These are phyloP conservation scores for Rusavskia elegans DNA, from an alignment of 495 filamentous ascomycete genomes.

Conservation along the genomic window DNA sequence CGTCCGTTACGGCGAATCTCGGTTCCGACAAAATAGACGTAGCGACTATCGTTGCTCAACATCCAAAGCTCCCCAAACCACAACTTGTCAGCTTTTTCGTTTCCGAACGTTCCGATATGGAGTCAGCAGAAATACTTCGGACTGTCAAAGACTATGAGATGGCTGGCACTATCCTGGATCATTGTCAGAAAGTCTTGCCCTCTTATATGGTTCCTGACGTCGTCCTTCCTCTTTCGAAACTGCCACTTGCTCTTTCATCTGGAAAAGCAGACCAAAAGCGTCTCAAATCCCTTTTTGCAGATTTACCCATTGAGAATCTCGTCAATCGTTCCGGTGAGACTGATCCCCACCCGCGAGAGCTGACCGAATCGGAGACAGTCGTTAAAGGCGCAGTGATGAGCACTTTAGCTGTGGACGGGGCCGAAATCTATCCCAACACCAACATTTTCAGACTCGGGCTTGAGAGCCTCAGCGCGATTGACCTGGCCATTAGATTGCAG, in stretches of 20 bases:
- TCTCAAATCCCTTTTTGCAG: conserved; percentile 18
- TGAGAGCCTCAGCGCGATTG: conserved; percentile 33
- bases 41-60: conserved; percentile 26
- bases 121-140: not conserved
- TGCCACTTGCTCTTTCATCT: conserved; percentile 26
- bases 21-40: conserved; percentile 13
- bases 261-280: conserved; percentile 35
- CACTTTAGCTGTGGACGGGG: conserved; percentile 16
- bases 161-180: conserved; percentile 18
- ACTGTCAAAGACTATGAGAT: not conserved
- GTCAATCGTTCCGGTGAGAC: not conserved
- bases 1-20: conserved; percentile 18
- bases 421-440: conserved; percentile 33
- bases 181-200: conserved; percentile 28
- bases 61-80: conserved; percentile 24
- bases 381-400: not conserved
- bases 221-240: conserved; percentile 25
- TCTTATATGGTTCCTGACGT: conserved; percentile 40
- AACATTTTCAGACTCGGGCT: conserved; percentile 31
- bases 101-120: conserved; percentile 2
- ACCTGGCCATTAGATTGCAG: conserved; percentile 49
- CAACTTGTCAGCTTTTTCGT: conserved; percentile 28
- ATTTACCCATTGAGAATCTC: conserved; percentile 10
- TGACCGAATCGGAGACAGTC: conserved; percentile 2
- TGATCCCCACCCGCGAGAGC: not conserved